Evolutionary conservation across 1,284 basidiomycete species (phyloP).

Genomic region (Ustilago bromivora): DNA sequence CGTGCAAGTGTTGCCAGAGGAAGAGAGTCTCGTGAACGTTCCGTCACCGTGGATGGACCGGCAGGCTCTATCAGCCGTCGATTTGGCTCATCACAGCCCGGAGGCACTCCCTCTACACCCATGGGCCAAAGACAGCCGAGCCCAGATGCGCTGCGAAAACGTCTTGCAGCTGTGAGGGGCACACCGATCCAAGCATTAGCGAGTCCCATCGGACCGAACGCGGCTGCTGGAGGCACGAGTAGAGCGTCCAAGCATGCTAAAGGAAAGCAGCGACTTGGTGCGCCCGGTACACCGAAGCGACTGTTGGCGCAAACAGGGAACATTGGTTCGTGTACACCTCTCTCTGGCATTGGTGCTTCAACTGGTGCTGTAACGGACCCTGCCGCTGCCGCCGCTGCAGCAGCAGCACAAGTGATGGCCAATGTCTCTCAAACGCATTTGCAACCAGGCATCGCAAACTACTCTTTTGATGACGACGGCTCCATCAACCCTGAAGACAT

Average conservation of each 20-base stretch:
- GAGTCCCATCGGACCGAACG: slow-evolving; percentile 29
- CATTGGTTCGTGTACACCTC: slow-evolving; percentile 29
- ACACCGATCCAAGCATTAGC: slow-evolving; percentile 35
- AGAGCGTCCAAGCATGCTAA: slow-evolving; percentile 38
- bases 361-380: slow-evolving; percentile 15
- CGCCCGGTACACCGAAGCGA: slow-evolving; percentile 46
- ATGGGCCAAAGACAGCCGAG: slow-evolving; percentile 35
- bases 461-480: slow-evolving; percentile 54
- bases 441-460: slow-evolving; percentile 19
- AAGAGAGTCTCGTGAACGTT: slow-evolving; percentile 34
- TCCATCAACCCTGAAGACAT: slow-evolving; percentile 54
- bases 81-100: slow-evolving; percentile 42
- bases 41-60: slow-evolving; percentile 25
- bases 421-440: slow-evolving; percentile 30
- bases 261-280: slow-evolving; percentile 42
- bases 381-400: slow-evolving; percentile 15
- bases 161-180: slow-evolving; percentile 42
- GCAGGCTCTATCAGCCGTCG: slow-evolving; percentile 13
- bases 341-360: slow-evolving; percentile 4
- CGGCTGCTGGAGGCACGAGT: slow-evolving; percentile 12
- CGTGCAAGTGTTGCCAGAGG: slow-evolving; percentile 21
- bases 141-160: slow-evolving; percentile 42
- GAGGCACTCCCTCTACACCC: slow-evolving; percentile 42
- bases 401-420: slow-evolving; percentile 36
- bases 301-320: slow-evolving; percentile 20